Evolutionary conservation across 805 yeast species (phyloP), one percentile per base, ranked within the genome.

Genomic region (Nematodospora valgi): DNA sequence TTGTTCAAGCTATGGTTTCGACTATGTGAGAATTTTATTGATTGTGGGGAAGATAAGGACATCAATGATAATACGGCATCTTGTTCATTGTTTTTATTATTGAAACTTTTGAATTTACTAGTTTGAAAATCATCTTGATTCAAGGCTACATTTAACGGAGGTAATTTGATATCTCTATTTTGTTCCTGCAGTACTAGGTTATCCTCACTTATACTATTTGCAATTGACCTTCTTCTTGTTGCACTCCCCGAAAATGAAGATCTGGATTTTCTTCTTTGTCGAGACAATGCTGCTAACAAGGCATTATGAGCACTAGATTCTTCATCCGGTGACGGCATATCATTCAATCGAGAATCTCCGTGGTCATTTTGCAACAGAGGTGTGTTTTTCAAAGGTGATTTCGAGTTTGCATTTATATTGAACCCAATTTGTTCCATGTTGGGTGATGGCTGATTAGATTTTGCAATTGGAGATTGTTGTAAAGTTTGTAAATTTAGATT

Each of bases 11-110:
- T 58, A 16, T 48, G 59, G 21, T 39, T 61, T 45, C 59, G 56
- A 29, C 58, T 51, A 41, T 58, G 62, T 11, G 44, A 19, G 29
- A 54, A 55, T 31, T 58, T 59, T 25, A 48, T 43, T 12, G 58
- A 35, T 44, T 62, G 69, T 2, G 81, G 80, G 1, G 79, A 72
- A 6, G 80, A 66, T 26, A 76, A 58, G 24, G 78, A 71, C 68
- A 76, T 76, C 34, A 76, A 58, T 15, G 80, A 73, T 48, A 69
- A 57, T 8, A 76, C 70, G 5, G 81, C 81, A 32, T 75, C 80
- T 46, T 74, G 74, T 42, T 76, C 81, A 31, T 57, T 52, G 42
- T 56, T 52, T 16, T 46, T 40, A 13, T 33, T 38, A 12, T 39
- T 36, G n/a, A 12, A 10, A 14, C 8, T 13, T 33, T 15, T 27